Evolutionary conservation across 768 basidiomycete species (phyloP).

Genomic region (Pisolithus orientalis): DNA sequence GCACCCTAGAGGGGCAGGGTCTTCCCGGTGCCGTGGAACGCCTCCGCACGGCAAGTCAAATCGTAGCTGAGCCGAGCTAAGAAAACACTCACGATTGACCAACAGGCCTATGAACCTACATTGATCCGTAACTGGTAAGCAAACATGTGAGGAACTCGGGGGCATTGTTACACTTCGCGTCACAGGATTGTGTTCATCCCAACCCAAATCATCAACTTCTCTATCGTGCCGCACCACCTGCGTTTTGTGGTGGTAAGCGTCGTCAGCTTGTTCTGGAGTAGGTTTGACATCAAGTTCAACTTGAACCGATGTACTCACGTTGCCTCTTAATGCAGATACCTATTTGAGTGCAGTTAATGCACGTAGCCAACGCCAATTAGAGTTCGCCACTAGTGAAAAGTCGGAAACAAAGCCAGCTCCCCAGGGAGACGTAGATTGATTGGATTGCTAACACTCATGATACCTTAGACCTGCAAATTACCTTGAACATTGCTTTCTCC

Average conservation of each 20-base stretch:
- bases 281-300: conserved; percentile 22
- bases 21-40: conserved; percentile 43
- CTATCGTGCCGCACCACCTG: conserved; percentile 68
- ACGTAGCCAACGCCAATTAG: conserved; percentile 2
- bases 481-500: too few relatives aligned
- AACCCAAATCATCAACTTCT: conserved; percentile 74
- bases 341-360: conserved; percentile 58
- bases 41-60: conserved; percentile 29
- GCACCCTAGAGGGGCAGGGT: conserved; percentile 71
- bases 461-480: neutral
- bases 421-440: neutral
- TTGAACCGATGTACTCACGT: neutral
- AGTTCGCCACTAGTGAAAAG: neutral
- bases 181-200: conserved; percentile 68
- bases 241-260: conserved; percentile 70
- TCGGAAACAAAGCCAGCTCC: neutral
- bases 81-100: conserved; percentile 2
- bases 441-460: neutral
- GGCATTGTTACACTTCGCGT: neutral
- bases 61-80: neutral
- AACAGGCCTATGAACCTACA: conserved; percentile 65
- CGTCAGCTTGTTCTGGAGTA: conserved; percentile 82
- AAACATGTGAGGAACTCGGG: neutral
- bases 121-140: conserved; percentile 69
- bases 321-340: conserved; percentile 37